Evolutionary conservation across 2,329 filamentous ascomycete genomes (phyloP).

Genomic region (Mariannaea elegans): DNA sequence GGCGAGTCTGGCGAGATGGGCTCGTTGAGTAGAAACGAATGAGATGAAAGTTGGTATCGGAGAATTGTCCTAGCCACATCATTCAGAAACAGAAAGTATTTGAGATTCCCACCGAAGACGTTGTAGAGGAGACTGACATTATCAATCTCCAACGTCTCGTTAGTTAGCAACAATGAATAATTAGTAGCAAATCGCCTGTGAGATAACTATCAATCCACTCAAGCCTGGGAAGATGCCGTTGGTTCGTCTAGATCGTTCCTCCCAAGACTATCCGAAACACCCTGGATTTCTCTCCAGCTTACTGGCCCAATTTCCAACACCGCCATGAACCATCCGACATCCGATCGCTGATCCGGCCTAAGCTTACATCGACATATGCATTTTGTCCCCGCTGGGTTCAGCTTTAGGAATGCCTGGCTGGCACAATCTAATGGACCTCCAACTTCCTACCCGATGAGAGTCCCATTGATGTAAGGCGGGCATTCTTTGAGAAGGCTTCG

Average conservation of each 20-base stretch:
- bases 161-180: background rate
- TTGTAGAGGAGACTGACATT: slow-evolving; percentile 1
- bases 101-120: background rate
- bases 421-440: slow-evolving; percentile 39
- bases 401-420: slow-evolving; percentile 36
- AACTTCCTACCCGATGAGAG: slow-evolving; percentile 39
- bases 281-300: slow-evolving; percentile 43
- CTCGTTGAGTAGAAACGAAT: background rate
- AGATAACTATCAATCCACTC: background rate
- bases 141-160: background rate
- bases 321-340: slow-evolving; percentile 36
- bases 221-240: background rate
- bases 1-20: background rate
- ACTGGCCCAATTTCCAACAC: slow-evolving; percentile 40
- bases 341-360: slow-evolving; percentile 27
- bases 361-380: slow-evolving; percentile 46
- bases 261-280: slow-evolving; percentile 36
- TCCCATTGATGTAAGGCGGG: slow-evolving; percentile 57
- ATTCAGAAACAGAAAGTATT: slow-evolving; percentile 9
- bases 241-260: slow-evolving; percentile 41
- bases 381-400: slow-evolving; percentile 32
- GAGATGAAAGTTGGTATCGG: background rate
- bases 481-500: slow-evolving; percentile 68
- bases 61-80: background rate
- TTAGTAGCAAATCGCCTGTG: background rate